These are phyloP conservation scores for Omphalotus guepiniiformis DNA, from an alignment of 768 basidiomycete genomes.

Conservation along the genomic window DNA sequence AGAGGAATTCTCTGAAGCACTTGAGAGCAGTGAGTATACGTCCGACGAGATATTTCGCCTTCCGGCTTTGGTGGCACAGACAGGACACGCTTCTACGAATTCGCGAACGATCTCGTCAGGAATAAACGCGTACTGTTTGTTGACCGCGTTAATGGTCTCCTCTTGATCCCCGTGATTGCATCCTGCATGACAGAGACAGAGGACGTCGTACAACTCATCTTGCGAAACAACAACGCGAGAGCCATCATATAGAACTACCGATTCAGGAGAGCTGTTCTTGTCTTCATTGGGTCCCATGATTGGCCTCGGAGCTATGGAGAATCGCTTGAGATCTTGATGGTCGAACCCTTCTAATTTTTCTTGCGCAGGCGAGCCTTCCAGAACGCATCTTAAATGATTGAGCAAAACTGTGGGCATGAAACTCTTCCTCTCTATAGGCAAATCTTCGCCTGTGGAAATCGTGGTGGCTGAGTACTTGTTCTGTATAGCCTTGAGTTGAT, in stretches of 20 bases:
- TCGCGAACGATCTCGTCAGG: constrained; percentile 58
- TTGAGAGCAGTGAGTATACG: neutral
- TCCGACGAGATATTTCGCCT: neutral
- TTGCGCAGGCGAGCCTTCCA: no score
- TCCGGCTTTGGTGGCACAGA: constrained; percentile 36
- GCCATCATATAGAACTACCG: constrained; percentile 49
- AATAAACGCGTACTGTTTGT: constrained; percentile 53
- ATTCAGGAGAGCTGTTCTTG: no score
- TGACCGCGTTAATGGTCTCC: constrained; percentile 49
- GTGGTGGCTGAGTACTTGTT: no score
- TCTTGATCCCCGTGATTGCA: constrained; percentile 56
- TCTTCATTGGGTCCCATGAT: no score
- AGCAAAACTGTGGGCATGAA: no score
- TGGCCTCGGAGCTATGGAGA: no score
- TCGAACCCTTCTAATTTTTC: no score
- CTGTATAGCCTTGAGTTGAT: no score
- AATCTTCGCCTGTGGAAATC: no score
- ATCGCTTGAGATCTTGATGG: no score
- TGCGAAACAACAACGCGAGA: constrained; percentile 53
- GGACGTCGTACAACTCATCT: constrained; percentile 53
- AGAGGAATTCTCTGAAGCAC: neutral
- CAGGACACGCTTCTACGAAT: constrained; percentile 57
- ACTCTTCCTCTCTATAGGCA: no score
- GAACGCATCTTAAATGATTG: no score
- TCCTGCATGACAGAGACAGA: constrained; percentile 48